Percentiles rank a stretch among this genome's conserved stretches.
These are phyloP conservation scores for Phlebiopsis gigantea DNA, from an alignment of 768 basidiomycete species.

Conservation along the genomic window DNA sequence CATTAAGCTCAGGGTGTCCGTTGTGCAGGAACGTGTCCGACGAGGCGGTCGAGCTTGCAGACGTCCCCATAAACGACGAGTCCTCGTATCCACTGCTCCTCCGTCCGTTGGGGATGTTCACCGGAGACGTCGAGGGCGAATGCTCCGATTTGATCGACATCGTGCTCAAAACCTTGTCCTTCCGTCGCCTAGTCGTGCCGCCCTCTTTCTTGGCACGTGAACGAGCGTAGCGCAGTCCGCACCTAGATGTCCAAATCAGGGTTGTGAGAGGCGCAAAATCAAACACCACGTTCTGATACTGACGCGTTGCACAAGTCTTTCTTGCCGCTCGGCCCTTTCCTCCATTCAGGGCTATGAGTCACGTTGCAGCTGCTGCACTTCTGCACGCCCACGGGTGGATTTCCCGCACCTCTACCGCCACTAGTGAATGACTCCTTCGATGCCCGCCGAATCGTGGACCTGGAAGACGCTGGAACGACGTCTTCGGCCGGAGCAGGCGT, in stretches of 20 bases:
- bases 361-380: slow-evolving; percentile 79
- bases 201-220: slow-evolving; percentile 88
- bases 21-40: slow-evolving; percentile 1
- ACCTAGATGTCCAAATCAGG: slow-evolving; percentile 39
- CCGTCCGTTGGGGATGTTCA: slow-evolving; percentile 37
- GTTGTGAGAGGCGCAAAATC: neutral
- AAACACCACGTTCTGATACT: slow-evolving; percentile 27
- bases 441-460: slow-evolving; percentile 36
- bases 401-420: slow-evolving; percentile 46
- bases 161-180: slow-evolving; percentile 45
- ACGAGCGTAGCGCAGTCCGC: slow-evolving; percentile 81
- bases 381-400: slow-evolving; percentile 66
- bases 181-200: slow-evolving; percentile 54
- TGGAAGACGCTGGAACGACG: slow-evolving; percentile 46
- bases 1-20: neutral
- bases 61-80: neutral
- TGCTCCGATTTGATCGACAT: slow-evolving; percentile 23
- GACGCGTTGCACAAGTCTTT: slow-evolving; percentile 93
- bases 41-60: neutral
- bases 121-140: slow-evolving; percentile 27
- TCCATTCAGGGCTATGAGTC: slow-evolving; percentile 84
- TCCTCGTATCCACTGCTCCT: slow-evolving; percentile 36
- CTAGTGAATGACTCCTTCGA: slow-evolving; percentile 40
- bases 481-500: slow-evolving; percentile 23
- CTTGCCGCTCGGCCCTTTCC: slow-evolving; percentile 86